Conservation (phyloP, 441 rosid genomes). For the California macrophylla region DNA sequence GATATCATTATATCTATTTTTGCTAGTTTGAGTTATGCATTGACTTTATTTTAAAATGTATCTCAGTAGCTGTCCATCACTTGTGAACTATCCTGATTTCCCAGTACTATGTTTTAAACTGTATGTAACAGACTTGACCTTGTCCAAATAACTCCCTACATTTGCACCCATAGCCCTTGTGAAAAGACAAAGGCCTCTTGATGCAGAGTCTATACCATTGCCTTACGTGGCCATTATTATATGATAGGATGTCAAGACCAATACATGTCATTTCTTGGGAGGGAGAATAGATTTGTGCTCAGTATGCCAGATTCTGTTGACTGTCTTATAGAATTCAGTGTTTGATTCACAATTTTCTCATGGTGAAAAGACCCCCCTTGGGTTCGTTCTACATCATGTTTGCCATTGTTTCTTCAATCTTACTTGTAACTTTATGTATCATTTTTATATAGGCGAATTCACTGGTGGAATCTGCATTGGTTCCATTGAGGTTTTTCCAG, state of each 20-base stretch:
- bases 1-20: background rate
- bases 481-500: slow-evolving; percentile 83
- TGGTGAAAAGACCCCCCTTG: background rate
- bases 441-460: slow-evolving; percentile 65
- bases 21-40: background rate
- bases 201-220: background rate
- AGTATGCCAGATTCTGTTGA: background rate
- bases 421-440: background rate
- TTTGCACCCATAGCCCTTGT: background rate
- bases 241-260: background rate
- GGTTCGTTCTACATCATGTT: slow-evolving; percentile 1
- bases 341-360: background rate
- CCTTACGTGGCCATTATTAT: background rate
- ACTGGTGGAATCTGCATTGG: slow-evolving; percentile 80
- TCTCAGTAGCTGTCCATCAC: background rate
- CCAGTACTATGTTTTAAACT: background rate
- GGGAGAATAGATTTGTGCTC: background rate
- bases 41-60: background rate
- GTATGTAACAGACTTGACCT: background rate
- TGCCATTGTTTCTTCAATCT: slow-evolving; percentile 1
- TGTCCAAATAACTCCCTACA: background rate
- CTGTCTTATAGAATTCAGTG: background rate
- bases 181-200: background rate
- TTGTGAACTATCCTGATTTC: background rate
- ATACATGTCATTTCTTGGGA: background rate